Conservation (phyloP, 2,329 filamentous ascomycete species). For the Epichloe festucae region DNA sequence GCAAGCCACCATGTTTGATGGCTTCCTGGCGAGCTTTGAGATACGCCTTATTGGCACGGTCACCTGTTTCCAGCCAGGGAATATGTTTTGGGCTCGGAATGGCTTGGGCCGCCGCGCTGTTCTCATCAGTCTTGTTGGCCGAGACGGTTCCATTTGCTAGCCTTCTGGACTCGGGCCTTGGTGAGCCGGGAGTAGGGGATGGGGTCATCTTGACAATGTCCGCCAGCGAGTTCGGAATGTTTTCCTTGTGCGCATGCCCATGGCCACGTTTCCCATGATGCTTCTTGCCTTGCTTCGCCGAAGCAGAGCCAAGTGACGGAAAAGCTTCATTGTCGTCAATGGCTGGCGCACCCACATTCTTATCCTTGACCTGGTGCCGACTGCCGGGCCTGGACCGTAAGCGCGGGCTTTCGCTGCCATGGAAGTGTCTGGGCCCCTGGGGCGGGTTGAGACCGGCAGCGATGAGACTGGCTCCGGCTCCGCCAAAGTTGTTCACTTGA, state of each 20-base stretch:
- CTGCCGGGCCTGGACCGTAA: conserved; percentile 75
- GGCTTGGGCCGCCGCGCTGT: conserved; percentile 66
- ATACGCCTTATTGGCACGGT: conserved; percentile 83
- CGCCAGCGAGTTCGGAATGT: conserved; percentile 64
- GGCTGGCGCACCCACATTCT: conserved; percentile 55
- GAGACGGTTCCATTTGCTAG: neutral
- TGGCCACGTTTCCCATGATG: conserved; percentile 86
- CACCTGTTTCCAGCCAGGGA: conserved; percentile 90
- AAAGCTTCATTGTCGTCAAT: conserved; percentile 95
- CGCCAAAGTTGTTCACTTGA: conserved; percentile 39
- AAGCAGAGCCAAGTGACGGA: conserved; percentile 69
- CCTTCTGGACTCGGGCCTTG: conserved; percentile 42
- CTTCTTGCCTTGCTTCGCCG: conserved; percentile 69
- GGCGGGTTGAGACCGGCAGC: conserved; percentile 50
- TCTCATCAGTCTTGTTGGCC: conserved; percentile 44
- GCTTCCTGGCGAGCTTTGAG: conserved; percentile 90
- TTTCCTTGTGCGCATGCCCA: conserved; percentile 57
- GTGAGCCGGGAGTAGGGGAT: conserved; percentile 55
- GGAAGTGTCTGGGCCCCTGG: conserved; percentile 55
- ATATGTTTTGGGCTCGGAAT: conserved; percentile 85
- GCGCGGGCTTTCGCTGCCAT: conserved; percentile 48
- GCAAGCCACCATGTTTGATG: conserved; percentile 89
- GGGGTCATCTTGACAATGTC: conserved; percentile 95
- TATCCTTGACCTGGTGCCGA: conserved; percentile 50
- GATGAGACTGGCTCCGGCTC: conserved; percentile 33